Evolutionary conservation across 2,329 filamentous ascomycete genomes (phyloP).

Genomic region (Fusarium graminum): DNA sequence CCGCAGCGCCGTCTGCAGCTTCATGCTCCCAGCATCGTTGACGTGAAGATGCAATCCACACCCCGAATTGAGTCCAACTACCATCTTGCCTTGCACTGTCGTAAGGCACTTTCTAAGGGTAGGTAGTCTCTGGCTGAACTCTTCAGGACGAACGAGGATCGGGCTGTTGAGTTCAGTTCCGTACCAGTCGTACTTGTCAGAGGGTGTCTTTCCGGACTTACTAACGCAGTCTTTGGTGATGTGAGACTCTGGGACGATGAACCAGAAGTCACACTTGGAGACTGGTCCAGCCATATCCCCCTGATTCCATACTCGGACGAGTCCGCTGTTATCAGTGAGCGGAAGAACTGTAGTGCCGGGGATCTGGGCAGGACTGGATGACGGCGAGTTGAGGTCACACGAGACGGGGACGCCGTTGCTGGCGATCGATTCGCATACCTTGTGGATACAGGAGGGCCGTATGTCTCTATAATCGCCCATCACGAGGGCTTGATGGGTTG

Average conservation of each 20-base stretch:
- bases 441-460: constrained; percentile 26
- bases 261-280: constrained; percentile 38
- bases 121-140: constrained; percentile 41
- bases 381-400: constrained; percentile 25
- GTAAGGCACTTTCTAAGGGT: constrained; percentile 38
- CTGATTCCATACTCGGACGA: constrained; percentile 42
- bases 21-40: constrained; percentile 36
- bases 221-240: constrained; percentile 38
- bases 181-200: constrained; percentile 43
- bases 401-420: constrained; percentile 37
- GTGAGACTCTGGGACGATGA: constrained; percentile 41
- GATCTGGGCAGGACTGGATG: constrained; percentile 17
- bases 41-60: constrained; percentile 50
- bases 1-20: constrained; percentile 36
- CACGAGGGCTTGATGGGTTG: constrained; percentile 24
- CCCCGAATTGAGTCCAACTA: constrained; percentile 45
- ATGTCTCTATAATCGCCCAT: constrained; percentile 26
- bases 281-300: constrained; percentile 3
- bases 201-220: constrained; percentile 33
- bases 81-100: constrained; percentile 34
- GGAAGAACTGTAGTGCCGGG: constrained; percentile 25
- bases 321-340: constrained; percentile 22
- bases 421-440: constrained; percentile 45
- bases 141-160: constrained; percentile 34
- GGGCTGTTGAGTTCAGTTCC: constrained; percentile 48